Conservation (phyloP, 352 stramenopile species). For the Phytophthora megakarya region DNA sequence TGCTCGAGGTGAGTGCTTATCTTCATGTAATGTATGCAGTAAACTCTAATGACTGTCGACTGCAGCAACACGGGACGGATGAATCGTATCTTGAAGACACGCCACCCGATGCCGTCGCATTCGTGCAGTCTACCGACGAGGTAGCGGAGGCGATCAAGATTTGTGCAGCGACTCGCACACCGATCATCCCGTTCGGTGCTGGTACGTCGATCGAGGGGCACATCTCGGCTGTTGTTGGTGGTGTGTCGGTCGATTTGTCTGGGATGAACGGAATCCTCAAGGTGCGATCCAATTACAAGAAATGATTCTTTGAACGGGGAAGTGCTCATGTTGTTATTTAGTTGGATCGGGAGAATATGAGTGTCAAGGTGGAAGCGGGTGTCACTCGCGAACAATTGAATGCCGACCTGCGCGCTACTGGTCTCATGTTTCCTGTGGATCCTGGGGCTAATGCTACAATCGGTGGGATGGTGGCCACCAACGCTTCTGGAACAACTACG, state of each 20-base stretch:
- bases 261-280: conserved; percentile 69
- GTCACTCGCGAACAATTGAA: conserved; percentile 93
- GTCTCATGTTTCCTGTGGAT: conserved; percentile 95
- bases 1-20: conserved; percentile 41
- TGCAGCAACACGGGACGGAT: conserved; percentile 79
- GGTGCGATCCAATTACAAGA: conserved; percentile 26
- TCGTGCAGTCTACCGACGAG: conserved; percentile 80
- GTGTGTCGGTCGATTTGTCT: conserved; percentile 90
- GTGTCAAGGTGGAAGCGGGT: conserved; percentile 91
- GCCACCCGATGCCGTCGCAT: conserved; percentile 88
- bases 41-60: not conserved
- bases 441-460: conserved; percentile 95
- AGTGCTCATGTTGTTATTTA: conserved; percentile 1
- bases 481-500: conserved; percentile 87
- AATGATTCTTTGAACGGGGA: not conserved
- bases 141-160: conserved; percentile 88
- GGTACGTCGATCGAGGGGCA: conserved; percentile 94
- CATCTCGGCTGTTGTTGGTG: conserved; percentile 83
- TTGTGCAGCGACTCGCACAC: conserved; percentile 72
- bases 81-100: conserved; percentile 87
- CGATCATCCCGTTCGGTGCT: conserved; percentile 94
- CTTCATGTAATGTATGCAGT: not conserved
- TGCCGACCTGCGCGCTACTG: conserved; percentile 73
- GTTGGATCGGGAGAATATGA: conserved; percentile 62
- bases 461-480: conserved; percentile 92